A percentile compares a stretch with the other conserved stretches of the same genome.
Conservation (phyloP, 768 basidiomycete genomes). For the Termitomyces sp. region DNA sequence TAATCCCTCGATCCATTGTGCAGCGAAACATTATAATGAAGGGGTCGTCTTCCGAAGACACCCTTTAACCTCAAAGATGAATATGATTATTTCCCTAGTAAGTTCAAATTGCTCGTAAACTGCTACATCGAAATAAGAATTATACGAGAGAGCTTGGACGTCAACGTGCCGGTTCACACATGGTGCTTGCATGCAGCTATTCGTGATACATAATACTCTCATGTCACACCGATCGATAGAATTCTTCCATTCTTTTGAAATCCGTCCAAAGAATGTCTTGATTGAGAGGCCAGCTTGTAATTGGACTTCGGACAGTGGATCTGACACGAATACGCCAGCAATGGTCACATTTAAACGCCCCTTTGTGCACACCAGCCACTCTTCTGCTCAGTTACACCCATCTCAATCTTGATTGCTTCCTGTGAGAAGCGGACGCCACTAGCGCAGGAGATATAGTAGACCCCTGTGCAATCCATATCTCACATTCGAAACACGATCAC, state of each 20-base stretch:
- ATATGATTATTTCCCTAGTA: background rate
- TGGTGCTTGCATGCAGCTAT: background rate
- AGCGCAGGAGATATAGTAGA: background rate
- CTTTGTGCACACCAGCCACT: background rate
- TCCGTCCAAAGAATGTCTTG: background rate
- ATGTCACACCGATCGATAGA: background rate
- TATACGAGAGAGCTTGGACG: background rate
- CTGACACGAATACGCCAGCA: background rate
- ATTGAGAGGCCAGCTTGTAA: background rate
- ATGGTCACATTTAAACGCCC: background rate
- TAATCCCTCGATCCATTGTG: background rate
- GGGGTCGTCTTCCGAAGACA: background rate
- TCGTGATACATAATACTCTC: background rate
- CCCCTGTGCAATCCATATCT: background rate
- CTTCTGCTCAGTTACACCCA: background rate
- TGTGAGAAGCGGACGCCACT: background rate
- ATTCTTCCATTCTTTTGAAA: background rate
- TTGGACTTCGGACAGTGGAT: background rate
- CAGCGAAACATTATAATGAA: background rate
- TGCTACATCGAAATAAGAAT: background rate
- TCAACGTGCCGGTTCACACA: too few relatives aligned
- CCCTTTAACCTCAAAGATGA: background rate
- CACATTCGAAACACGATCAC: background rate
- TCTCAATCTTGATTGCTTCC: background rate
- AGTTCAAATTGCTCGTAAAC: background rate